Conservation (phyloP, 1,284 basidiomycete species). For the Vanrija humicola region DNA sequence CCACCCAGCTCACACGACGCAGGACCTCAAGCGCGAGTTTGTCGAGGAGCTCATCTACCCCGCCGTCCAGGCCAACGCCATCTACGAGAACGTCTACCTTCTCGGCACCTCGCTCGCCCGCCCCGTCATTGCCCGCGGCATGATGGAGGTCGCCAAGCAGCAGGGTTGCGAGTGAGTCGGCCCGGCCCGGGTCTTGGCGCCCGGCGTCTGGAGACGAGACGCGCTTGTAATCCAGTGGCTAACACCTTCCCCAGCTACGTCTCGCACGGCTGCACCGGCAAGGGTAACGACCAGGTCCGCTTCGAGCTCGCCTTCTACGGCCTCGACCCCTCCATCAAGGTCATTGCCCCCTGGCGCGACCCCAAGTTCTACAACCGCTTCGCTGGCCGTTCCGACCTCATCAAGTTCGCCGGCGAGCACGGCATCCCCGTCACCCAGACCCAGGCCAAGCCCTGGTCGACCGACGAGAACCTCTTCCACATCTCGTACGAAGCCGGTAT, state of each 20-base stretch:
- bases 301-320: slow-evolving; percentile 99
- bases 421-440: slow-evolving; percentile 93
- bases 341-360: slow-evolving; percentile 95
- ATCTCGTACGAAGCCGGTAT: slow-evolving; percentile 99
- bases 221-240: slow-evolving; percentile 13
- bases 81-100: slow-evolving; percentile 99
- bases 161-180: slow-evolving; percentile 83
- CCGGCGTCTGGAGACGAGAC: background rate
- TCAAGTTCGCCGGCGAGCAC: slow-evolving; percentile 84
- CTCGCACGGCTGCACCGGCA: slow-evolving; percentile 97
- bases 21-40: slow-evolving; percentile 95
- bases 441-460: slow-evolving; percentile 97
- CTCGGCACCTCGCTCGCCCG: slow-evolving; percentile 96
- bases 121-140: slow-evolving; percentile 97
- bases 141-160: slow-evolving; percentile 88
- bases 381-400: slow-evolving; percentile 86
- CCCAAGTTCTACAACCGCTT: slow-evolving; percentile 98
- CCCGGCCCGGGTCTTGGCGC: background rate
- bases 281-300: slow-evolving; percentile 99
- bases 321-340: slow-evolving; percentile 96
- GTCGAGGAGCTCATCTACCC: slow-evolving; percentile 96
- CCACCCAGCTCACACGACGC: background rate
- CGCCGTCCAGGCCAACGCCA: slow-evolving; percentile 96
- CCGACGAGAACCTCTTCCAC: slow-evolving; percentile 99
- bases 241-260: slow-evolving; percentile 64